phyloP scores from a whole-genome alignment of 352 stramenopile species.

The Phytophthora sansomeana region DNA sequence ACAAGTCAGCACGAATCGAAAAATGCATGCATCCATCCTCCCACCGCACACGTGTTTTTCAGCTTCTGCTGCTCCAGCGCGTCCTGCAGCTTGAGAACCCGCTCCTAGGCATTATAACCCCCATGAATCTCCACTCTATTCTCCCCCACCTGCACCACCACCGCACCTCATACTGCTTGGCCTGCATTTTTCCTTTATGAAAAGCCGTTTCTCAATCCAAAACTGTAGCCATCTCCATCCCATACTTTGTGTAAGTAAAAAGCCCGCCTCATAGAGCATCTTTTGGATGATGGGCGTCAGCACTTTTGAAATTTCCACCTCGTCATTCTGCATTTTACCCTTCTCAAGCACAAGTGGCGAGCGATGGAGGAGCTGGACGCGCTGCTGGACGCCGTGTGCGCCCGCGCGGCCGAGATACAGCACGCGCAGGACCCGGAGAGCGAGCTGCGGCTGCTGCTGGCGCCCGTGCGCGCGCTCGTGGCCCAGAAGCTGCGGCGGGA shows the following conservation, averaged over 20 bases:
- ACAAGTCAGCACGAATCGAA: background rate
- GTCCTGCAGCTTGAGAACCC: conserved; percentile 84
- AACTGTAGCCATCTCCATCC: conserved; percentile 1
- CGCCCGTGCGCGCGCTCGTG: conserved; percentile 57
- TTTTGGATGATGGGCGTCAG: background rate
- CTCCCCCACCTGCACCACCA: background rate
- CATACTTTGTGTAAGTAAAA: background rate
- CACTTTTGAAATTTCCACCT: background rate
- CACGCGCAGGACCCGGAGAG: conserved; percentile 46
- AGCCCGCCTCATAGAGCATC: conserved; percentile 1
- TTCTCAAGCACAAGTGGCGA: background rate
- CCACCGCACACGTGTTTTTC: conserved; percentile 74
- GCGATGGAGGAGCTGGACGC: conserved; percentile 70
- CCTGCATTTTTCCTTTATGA: conserved; percentile 47
- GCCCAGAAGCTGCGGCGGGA: conserved; percentile 30
- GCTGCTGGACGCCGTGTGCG: conserved; percentile 59
- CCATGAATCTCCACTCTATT: background rate
- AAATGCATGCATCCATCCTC: background rate
- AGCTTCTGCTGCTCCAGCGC: conserved; percentile 82
- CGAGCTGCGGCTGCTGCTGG: conserved; percentile 55
- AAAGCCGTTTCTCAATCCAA: background rate
- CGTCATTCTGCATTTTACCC: conserved; percentile 4
- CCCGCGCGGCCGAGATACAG: conserved; percentile 51
- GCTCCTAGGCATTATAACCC: conserved; percentile 46
- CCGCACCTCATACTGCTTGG: conserved; percentile 69